Conservation (phyloP, 2,329 filamentous ascomycete genomes). For the Cordyceps militaris region DNA sequence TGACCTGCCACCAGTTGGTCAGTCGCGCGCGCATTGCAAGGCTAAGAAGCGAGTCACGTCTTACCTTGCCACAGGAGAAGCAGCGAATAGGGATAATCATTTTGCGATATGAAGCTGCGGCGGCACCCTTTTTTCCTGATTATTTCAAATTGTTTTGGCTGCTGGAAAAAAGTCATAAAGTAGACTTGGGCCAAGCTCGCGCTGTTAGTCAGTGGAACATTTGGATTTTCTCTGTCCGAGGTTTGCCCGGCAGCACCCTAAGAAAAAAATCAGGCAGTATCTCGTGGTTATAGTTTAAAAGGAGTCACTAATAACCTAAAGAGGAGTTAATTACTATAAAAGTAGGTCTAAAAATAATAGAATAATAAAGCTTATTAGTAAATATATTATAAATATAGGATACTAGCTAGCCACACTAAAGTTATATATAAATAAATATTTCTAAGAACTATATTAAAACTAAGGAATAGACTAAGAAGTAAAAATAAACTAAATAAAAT, state of each 20-base stretch:
- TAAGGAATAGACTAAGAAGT: too few relatives aligned
- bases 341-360: too few relatives aligned
- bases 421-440: too few relatives aligned
- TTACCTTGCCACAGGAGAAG: constrained; percentile 98
- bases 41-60: constrained; percentile 16
- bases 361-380: too few relatives aligned
- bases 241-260: constrained; percentile 23
- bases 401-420: too few relatives aligned
- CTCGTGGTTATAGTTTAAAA: too few relatives aligned
- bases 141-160: background rate
- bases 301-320: too few relatives aligned
- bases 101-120: constrained; percentile 29
- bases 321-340: too few relatives aligned
- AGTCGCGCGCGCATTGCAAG: constrained; percentile 15
- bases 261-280: too few relatives aligned
- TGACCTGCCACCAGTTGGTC: constrained; percentile 58
- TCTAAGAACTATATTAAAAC: too few relatives aligned
- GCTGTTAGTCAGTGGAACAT: background rate
- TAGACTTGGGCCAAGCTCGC: background rate
- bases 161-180: background rate
- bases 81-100: constrained; percentile 99
- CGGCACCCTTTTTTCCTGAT: background rate
- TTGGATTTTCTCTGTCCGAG: constrained; percentile 17
- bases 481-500: too few relatives aligned
- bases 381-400: too few relatives aligned